A percentile compares a stretch with the other conserved stretches of the same genome.
Conservation (phyloP, 345 rosid genomes). For the Arabidopsis thaliana region TAIR10.1 NC_003071.7:18073001-18073500, state of each 20-base stretch:
- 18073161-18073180: background rate
- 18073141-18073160: background rate
- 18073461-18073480: conserved; percentile 31
- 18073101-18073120: background rate
- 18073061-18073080: background rate
- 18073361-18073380: conserved; percentile 14
- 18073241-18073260: conserved; percentile 16
- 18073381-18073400: conserved; percentile 10
- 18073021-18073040: too few species aligned
- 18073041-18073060: background rate
- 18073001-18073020: too few species aligned
- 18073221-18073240: background rate
- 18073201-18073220: background rate
- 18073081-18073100: conserved; percentile 12
- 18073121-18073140: conserved; percentile 6
- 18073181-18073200: background rate
- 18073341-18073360: conserved; percentile 37
- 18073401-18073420: background rate
- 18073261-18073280: background rate
- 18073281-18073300: conserved; percentile 2
- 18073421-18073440: conserved; percentile 14
- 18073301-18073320: conserved; percentile 34
- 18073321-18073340: conserved; percentile 24
- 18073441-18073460: conserved; percentile 30
- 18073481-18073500: conserved; percentile 31